Evolutionary conservation across 78 protist genomes (phyloP).

Genomic region (Dictyostelium brefeldianum): DNA sequence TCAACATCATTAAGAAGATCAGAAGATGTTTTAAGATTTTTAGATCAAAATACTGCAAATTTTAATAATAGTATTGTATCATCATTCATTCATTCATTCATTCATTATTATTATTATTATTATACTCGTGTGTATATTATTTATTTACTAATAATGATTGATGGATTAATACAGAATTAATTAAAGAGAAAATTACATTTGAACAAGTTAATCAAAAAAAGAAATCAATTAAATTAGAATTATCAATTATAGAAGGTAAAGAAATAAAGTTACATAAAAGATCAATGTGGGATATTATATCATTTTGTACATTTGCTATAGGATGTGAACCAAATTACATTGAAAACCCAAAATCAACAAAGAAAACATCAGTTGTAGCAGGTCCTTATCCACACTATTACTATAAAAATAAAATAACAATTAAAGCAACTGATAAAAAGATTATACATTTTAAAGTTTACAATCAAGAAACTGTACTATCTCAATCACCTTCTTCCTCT

Average conservation of each 20-base stretch:
- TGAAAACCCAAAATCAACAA: background rate
- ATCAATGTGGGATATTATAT: conserved; percentile 67
- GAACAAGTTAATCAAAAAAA: conserved; percentile 44
- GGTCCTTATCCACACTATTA: conserved; percentile 51
- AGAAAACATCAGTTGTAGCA: conserved; percentile 11
- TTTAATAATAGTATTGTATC: conserved; percentile 52
- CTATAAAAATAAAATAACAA: conserved; percentile 9
- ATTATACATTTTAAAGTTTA: conserved; percentile 31
- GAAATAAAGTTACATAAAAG: conserved; percentile 11
- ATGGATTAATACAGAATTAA: conserved; percentile 33
- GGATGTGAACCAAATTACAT: conserved; percentile 27
- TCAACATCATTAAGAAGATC: conserved; percentile 35
- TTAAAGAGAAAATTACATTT: conserved; percentile 39
- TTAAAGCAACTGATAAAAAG: conserved; percentile 12
- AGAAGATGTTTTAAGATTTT: conserved; percentile 40
- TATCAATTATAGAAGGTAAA: conserved; percentile 59
- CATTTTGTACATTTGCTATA: conserved; percentile 30
- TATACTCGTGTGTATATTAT: background rate
- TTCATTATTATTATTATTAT: background rate
- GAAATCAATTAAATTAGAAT: conserved; percentile 17
- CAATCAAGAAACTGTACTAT: background rate
- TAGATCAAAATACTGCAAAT: conserved; percentile 42
- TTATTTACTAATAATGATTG: background rate
- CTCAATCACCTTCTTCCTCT: background rate
- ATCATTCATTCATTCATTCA: background rate